Evolutionary conservation across 2,329 filamentous ascomycete genomes (phyloP).

Genomic region (Scedosporium aurantiacum): DNA sequence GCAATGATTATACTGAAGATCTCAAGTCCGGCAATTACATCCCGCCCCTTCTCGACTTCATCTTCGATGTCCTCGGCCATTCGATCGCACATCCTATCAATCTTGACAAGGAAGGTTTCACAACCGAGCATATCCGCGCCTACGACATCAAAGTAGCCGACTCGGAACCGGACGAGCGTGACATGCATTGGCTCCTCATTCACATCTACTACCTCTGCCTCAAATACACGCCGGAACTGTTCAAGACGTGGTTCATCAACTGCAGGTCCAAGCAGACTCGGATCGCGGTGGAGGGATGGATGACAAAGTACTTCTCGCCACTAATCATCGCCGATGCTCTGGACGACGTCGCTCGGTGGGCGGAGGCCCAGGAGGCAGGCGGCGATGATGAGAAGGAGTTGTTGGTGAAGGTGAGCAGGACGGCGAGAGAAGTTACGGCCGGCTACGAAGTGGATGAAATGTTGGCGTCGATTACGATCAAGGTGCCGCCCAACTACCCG

Average conservation of each 20-base stretch:
- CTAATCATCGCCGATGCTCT: constrained; percentile 56
- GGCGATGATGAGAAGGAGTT: constrained; percentile 44
- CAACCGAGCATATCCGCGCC: constrained; percentile 39
- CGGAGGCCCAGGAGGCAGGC: constrained; percentile 36
- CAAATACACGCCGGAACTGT: constrained; percentile 64
- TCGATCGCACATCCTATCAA: constrained; percentile 62
- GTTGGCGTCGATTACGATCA: constrained; percentile 70
- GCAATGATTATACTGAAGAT: constrained; percentile 67
- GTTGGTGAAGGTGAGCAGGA: constrained; percentile 58
- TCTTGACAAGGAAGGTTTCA: constrained; percentile 56
- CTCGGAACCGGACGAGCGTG: constrained; percentile 54
- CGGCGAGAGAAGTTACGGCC: constrained; percentile 66
- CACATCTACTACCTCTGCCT: constrained; percentile 79
- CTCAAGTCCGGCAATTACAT: constrained; percentile 66
- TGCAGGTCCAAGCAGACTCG: constrained; percentile 72
- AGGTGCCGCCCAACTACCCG: constrained; percentile 71
- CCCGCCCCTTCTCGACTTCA: constrained; percentile 60
- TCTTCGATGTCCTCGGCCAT: constrained; percentile 76
- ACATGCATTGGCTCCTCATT: constrained; percentile 72
- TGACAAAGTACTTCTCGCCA: constrained; percentile 69
- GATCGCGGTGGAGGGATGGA: constrained; percentile 73
- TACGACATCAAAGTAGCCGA: constrained; percentile 43
- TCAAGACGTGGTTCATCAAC: constrained; percentile 75
- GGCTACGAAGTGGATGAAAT: constrained; percentile 83
- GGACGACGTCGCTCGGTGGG: constrained; percentile 59